phyloP scores from a whole-genome alignment of 768 basidiomycete genomes.

The Suillus ampliporus region DNA sequence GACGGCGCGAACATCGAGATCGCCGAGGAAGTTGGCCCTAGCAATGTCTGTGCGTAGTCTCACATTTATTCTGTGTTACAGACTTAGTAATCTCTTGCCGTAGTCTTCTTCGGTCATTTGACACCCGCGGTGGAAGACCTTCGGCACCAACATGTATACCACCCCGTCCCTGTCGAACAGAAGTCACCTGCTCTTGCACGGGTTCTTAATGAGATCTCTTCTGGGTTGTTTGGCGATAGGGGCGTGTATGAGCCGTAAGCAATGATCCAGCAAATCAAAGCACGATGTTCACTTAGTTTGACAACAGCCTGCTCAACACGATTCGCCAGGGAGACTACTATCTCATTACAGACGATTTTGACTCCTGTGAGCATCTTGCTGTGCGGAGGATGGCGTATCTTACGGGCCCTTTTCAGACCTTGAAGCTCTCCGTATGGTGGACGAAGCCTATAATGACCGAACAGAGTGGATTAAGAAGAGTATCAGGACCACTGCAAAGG shows the following conservation, averaged over 20 bases:
- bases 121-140: conserved; percentile 89
- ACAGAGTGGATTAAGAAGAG: conserved; percentile 93
- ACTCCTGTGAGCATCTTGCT: conserved; percentile 67
- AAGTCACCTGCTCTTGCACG: conserved; percentile 83
- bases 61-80: neutral
- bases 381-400: neutral
- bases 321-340: conserved; percentile 80
- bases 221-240: conserved; percentile 82
- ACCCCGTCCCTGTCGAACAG: conserved; percentile 78
- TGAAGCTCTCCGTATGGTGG: conserved; percentile 83
- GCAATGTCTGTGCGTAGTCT: conserved; percentile 80
- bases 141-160: conserved; percentile 85
- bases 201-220: conserved; percentile 77
- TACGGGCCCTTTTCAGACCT: conserved; percentile 57
- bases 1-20: conserved; percentile 98
- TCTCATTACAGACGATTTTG: conserved; percentile 91
- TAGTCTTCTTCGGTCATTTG: conserved; percentile 90
- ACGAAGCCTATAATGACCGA: conserved; percentile 84
- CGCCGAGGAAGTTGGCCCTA: conserved; percentile 92
- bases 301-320: conserved; percentile 68
- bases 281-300: conserved; percentile 23
- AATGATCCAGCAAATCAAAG: conserved; percentile 17
- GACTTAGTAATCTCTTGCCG: neutral
- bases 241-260: conserved; percentile 85
- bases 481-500: conserved; percentile 82